Conservation (phyloP, 192 early-diverging fungal species). For the Umbelopsis ramanniana region DNA sequence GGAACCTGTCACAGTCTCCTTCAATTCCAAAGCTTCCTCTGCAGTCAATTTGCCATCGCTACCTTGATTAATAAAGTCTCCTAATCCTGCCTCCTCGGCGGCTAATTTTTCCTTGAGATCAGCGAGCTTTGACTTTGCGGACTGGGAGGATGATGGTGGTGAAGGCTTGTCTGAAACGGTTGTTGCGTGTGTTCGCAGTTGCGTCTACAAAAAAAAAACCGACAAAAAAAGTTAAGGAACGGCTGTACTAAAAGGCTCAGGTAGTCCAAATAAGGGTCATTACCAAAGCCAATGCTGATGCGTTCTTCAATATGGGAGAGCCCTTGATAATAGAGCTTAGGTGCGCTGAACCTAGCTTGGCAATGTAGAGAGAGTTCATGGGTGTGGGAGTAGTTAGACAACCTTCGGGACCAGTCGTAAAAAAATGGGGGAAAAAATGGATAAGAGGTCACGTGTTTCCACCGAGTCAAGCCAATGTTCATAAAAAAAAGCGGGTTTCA, state of each 20-base stretch:
- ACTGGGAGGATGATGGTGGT: conserved; percentile 10
- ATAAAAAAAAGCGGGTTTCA: background rate
- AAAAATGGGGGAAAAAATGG: conserved; percentile 2
- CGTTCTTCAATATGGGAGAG: background rate
- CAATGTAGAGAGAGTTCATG: conserved; percentile 11
- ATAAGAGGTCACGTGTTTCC: conserved; percentile 15
- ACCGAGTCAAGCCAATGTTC: conserved; percentile 7
- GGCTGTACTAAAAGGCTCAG: background rate
- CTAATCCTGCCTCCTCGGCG: conserved; percentile 51
- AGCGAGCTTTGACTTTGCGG: conserved; percentile 46
- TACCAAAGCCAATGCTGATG: background rate
- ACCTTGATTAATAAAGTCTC: conserved; percentile 58
- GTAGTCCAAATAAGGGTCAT: background rate
- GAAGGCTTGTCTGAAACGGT: conserved; percentile 14
- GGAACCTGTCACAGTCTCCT: conserved; percentile 48
- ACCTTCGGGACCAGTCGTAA: background rate
- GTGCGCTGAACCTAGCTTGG: conserved; percentile 1
- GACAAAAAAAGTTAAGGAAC: background rate
- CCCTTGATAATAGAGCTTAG: background rate
- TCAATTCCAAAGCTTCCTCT: conserved; percentile 66
- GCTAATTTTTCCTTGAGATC: conserved; percentile 44
- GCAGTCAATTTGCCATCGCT: conserved; percentile 52
- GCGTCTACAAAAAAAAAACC: background rate
- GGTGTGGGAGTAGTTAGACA: conserved; percentile 21
- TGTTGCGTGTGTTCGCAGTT: conserved; percentile 4